Percentiles rank a stretch among this genome's conserved stretches.
Conservation (phyloP, 352 stramenopile genomes). For the Pythium grandisporangium region DNA sequence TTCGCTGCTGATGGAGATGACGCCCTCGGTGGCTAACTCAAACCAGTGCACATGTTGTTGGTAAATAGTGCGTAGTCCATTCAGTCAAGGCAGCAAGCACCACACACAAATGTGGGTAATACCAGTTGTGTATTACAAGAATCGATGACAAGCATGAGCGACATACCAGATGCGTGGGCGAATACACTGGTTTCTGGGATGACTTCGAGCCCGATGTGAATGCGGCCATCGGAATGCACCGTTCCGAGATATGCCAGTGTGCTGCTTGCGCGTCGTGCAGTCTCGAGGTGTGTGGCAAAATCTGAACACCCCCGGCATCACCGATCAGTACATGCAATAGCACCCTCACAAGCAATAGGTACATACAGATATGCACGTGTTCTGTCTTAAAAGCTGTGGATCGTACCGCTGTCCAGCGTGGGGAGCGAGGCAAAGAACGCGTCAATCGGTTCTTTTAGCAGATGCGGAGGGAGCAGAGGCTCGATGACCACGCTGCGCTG, state of each 20-base stretch:
- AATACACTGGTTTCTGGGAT: slow-evolving; percentile 21
- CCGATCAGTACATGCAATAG: too few species aligned
- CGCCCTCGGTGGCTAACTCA: slow-evolving; percentile 50
- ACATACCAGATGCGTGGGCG: slow-evolving; percentile 18
- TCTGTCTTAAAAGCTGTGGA: too few species aligned
- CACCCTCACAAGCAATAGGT: too few species aligned
- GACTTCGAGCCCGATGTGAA: slow-evolving; percentile 27
- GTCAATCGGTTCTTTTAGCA: slow-evolving; percentile 28
- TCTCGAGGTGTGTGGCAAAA: slow-evolving; percentile 17
- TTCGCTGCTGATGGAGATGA: slow-evolving; percentile 41
- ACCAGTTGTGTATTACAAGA: neutral
- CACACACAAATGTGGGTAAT: slow-evolving; percentile 1
- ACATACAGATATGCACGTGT: too few species aligned
- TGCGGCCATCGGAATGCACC: slow-evolving; percentile 21
- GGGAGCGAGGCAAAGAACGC: slow-evolving; percentile 41
- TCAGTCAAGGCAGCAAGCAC: too few species aligned
- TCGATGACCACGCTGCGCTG: slow-evolving; percentile 29
- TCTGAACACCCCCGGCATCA: slow-evolving; percentile 2
- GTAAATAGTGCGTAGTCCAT: too few species aligned
- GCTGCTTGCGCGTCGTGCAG: slow-evolving; percentile 12
- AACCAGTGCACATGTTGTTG: too few species aligned
- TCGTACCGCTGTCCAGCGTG: slow-evolving; percentile 26
- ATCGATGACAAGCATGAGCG: neutral
- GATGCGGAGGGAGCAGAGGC: slow-evolving; percentile 26
- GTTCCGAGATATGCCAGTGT: slow-evolving; percentile 52